Evolutionary conservation across 2,329 filamentous ascomycete species (phyloP).

Genomic region (Chaetomiaceae sp.): DNA sequence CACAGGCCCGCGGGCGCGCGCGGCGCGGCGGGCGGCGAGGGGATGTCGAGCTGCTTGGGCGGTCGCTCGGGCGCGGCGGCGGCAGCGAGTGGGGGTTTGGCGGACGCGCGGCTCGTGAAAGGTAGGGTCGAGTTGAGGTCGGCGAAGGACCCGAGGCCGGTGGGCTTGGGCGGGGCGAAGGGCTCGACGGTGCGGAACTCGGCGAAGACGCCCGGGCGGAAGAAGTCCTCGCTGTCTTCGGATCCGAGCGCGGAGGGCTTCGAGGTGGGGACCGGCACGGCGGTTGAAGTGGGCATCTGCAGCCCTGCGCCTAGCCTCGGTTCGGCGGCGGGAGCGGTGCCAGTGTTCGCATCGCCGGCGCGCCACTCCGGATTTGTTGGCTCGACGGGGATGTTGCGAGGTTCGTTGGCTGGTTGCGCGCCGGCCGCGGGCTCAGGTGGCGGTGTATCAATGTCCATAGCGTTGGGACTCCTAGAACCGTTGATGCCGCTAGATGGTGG

Average conservation of each 20-base stretch:
- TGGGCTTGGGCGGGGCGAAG: conserved; percentile 37
- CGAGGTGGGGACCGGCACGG: conserved; percentile 19
- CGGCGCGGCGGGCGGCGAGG: conserved; percentile 44
- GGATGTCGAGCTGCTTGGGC: conserved; percentile 39
- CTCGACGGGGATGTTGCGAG: conserved; percentile 52
- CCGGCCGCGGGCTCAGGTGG: conserved; percentile 18
- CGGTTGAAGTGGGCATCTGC: conserved; percentile 3
- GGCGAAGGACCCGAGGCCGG: conserved; percentile 47
- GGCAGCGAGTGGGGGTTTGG: conserved; percentile 33
- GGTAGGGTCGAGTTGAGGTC: conserved; percentile 53
- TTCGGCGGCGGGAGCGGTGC: conserved; percentile 20
- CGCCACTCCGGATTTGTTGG: conserved; percentile 56
- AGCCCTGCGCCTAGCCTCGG: conserved; percentile 18
- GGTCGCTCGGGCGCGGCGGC: conserved; percentile 23
- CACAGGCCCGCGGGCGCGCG: conserved; percentile 39
- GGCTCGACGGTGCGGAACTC: conserved; percentile 53
- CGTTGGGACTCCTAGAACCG: conserved; percentile 43
- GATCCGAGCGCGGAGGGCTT: conserved; percentile 41
- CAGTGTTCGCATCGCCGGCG: conserved; percentile 37
- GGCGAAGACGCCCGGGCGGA: conserved; percentile 42
- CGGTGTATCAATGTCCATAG: conserved; percentile 57
- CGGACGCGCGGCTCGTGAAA: conserved; percentile 47
- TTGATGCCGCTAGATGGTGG: conserved; percentile 29
- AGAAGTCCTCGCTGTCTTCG: conserved; percentile 51
- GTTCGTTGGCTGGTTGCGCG: conserved; percentile 27